Evolutionary conservation across 768 basidiomycete species (phyloP).

Genomic region (Heimioporus sp.): DNA sequence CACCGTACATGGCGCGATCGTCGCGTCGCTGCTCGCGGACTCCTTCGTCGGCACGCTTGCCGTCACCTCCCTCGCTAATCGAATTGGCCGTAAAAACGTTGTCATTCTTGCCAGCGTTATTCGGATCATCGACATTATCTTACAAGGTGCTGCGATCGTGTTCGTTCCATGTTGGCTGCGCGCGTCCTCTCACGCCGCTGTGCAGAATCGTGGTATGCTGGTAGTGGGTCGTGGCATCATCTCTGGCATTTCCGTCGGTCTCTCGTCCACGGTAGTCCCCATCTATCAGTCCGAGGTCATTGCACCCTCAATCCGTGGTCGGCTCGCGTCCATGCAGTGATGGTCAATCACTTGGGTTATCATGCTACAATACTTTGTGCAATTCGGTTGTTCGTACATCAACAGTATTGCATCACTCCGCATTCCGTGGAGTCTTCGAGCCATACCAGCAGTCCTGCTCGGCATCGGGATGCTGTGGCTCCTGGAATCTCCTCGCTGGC

Average conservation of each 20-base stretch:
- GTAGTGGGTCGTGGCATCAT: slow-evolving; percentile 69
- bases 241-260: slow-evolving; percentile 64
- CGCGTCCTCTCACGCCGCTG: neutral
- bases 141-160: slow-evolving; percentile 63
- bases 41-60: slow-evolving; percentile 65
- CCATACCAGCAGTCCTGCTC: slow-evolving; percentile 74
- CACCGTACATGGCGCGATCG: slow-evolving; percentile 66
- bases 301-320: slow-evolving; percentile 69
- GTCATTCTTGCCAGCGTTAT: slow-evolving; percentile 65
- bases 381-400: slow-evolving; percentile 70
- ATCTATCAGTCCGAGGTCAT: slow-evolving; percentile 77
- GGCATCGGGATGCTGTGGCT: slow-evolving; percentile 64
- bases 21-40: slow-evolving; percentile 75
- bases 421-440: slow-evolving; percentile 77
- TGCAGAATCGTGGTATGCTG: slow-evolving; percentile 70
- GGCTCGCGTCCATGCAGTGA: slow-evolving; percentile 75
- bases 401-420: slow-evolving; percentile 71
- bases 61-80: slow-evolving; percentile 63
- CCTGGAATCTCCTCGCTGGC: slow-evolving; percentile 72
- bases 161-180: slow-evolving; percentile 7
- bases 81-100: slow-evolving; percentile 61
- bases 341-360: slow-evolving; percentile 83
- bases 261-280: slow-evolving; percentile 65
- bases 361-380: slow-evolving; percentile 70
- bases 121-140: slow-evolving; percentile 69